Evolutionary conservation across 495 filamentous ascomycete genomes (phyloP), one percentile per base, ranked within the genome.

Genomic region (Melanomma pulvis-pyrius): DNA sequence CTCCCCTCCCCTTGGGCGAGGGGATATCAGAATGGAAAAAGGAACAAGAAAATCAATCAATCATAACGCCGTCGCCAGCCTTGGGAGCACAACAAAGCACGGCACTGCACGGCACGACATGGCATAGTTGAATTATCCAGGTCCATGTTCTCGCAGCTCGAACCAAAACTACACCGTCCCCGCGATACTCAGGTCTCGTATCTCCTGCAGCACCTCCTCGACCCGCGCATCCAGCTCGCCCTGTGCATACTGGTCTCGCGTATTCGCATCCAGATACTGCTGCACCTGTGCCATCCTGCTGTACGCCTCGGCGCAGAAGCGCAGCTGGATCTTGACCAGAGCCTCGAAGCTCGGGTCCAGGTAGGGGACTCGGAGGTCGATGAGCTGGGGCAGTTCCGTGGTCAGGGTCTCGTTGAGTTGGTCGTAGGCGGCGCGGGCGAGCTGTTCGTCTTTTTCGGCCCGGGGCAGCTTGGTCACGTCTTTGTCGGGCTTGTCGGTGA

Each of bases 401-500:
- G 90, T 93, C 53, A 98, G 84, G 77, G 97, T 96, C 67, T 97
- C 92, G 77, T 98, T 98, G 68, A 98, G 82, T 73, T 91, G 87
- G 73, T 98, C 96, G 80, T 98, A 98, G 22, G 92, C 91, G 29
- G 88, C 87, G 77, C 90, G 93, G 59, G 94, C 91, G 81, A 96
- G 89, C 70, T 97, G 92, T 73, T 90, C 84, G 76, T 98, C 94
- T 76, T 93, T 93, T 77, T 98, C 94, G 2, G 92, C 89, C 49
- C 92, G 88, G 0, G 94, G 94, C 21, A 98, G 86, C 79, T 98
- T 97, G 26, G 90, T 91, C 22, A 89, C 90, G 74, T 98, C 94
- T 82, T 98, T 98, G 82, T 98, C 94, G 44, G 94, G 94, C 81
- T 98, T 98, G 79, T 98, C 96, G 66, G 90, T 91, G 5, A 98